Evolutionary conservation across 768 basidiomycete genomes (phyloP), one percentile per base, ranked within the genome.

Genomic region (Boletus fagicola): DNA sequence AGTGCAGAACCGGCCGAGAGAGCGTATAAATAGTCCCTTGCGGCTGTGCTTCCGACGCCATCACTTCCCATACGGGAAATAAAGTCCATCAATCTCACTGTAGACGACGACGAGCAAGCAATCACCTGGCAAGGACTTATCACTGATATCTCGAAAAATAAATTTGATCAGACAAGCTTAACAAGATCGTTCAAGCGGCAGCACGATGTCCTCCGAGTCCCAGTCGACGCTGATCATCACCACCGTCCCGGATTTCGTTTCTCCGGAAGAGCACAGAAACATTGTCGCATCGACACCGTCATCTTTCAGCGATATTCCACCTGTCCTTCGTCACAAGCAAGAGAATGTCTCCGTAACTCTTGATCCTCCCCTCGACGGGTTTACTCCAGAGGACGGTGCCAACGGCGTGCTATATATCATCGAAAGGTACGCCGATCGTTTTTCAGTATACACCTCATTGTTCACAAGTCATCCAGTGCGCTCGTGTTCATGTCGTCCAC

Each of bases 271-370:
- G 62, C 88, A 93, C 74, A 75, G 76, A 31, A 68, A 72, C 4
- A 67, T 94, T 35, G 79, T 87, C 7, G 82, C 81, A n/a, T 86
- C 88, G 1, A 98, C 96, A 0, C 96, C 96, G 1, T 66, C 78
- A 1, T 91, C 92, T 0, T 97, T 98, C 74, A 77, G 73, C 58
- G 87, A 90, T 63, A 94, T 98, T 56, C 92, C 89, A 1, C 87
- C 95, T 1, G 78, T 94, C 54, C 76, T 96, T 52, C 81, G 84
- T 62, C 86, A 90, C 75, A 79, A 81, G 64, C 83, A 94, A 65
- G 81, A 86, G 1, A 79, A 83, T 65, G 90, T 95, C 50, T 78
- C 83, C 3, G 76, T 92, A 51, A 66, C 76, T 0, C 76, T 96
- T 42, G 86, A 90, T 56, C 93, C 94, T 16, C 77, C 84, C 1